Conservation (phyloP, 495 filamentous ascomycete species). For the Hypoxylon lienhwacheense region DNA sequence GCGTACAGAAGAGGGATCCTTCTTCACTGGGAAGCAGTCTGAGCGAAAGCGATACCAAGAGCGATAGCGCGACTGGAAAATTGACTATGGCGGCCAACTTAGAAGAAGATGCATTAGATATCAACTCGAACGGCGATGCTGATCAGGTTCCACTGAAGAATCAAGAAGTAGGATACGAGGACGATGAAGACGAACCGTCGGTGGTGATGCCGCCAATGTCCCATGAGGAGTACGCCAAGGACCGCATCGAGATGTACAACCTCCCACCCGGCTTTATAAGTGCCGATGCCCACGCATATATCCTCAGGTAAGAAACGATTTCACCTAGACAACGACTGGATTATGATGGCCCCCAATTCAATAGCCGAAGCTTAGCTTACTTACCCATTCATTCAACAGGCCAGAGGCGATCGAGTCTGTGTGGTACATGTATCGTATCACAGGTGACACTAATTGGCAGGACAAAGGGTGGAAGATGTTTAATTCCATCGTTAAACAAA, state of each 20-base stretch:
- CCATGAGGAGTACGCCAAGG: slow-evolving; percentile 66
- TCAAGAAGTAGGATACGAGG: too few relatives aligned
- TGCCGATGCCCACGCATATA: slow-evolving; percentile 65
- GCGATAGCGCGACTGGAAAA: background rate
- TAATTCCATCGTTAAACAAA: slow-evolving; percentile 66
- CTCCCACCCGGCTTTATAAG: slow-evolving; percentile 67
- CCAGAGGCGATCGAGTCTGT: slow-evolving; percentile 95
- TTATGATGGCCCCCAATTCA: background rate
- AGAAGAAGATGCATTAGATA: slow-evolving; percentile 23
- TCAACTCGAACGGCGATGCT: slow-evolving; percentile 23
- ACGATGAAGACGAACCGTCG: slow-evolving; percentile 21
- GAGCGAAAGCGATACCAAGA: background rate
- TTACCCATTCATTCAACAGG: slow-evolving; percentile 45
- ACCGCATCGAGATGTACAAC: slow-evolving; percentile 60
- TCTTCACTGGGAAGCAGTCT: background rate
- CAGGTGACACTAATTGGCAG: slow-evolving; percentile 77
- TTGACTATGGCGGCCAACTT: background rate
- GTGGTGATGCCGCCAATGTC: slow-evolving; percentile 50
- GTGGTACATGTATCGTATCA: slow-evolving; percentile 93
- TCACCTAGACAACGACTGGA: background rate
- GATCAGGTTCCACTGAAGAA: slow-evolving; percentile 35
- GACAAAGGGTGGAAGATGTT: slow-evolving; percentile 93
- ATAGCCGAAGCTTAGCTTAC: slow-evolving; percentile 14
- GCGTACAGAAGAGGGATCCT: slow-evolving; percentile 21
- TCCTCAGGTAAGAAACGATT: slow-evolving; percentile 63